A percentile compares a stretch with the other conserved stretches of the same genome.
phyloP scores from a whole-genome alignment of 768 basidiomycete species.

The Mycena metata region DNA sequence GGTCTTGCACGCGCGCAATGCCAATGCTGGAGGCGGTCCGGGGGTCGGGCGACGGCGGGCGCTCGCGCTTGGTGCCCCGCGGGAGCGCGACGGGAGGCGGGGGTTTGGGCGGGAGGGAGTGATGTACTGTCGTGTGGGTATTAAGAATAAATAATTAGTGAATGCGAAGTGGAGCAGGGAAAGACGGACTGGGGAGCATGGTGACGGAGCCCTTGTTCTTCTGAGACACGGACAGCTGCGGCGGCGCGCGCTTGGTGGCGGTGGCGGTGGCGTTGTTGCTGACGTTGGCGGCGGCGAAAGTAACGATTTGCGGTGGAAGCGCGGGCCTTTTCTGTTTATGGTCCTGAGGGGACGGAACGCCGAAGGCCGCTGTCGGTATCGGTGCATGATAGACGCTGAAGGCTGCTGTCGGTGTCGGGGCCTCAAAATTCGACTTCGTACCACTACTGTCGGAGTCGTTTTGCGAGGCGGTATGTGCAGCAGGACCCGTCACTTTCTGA shows the following conservation, averaged over 20 bases:
- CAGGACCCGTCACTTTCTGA: neutral
- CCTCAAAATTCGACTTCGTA: neutral
- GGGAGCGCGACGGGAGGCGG: constrained; percentile 8
- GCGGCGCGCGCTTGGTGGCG: too few species aligned
- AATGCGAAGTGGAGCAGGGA: neutral
- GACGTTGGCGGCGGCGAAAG: too few species aligned
- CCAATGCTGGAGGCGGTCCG: constrained; percentile 26
- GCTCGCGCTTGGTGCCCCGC: constrained; percentile 44
- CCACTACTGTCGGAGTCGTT: too few species aligned
- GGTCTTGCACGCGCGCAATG: constrained; percentile 28
- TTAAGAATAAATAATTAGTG: neutral
- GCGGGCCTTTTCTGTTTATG: too few species aligned
- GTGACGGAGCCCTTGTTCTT: neutral
- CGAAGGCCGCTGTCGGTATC: too few species aligned
- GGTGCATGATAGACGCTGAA: too few species aligned
- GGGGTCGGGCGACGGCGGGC: constrained; percentile 34
- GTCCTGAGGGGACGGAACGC: too few species aligned
- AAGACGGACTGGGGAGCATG: constrained; percentile 17
- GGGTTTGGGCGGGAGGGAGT: constrained; percentile 26
- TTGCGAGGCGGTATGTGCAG: too few species aligned
- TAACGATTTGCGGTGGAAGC: too few species aligned
- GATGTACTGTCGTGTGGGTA: constrained; percentile 8
- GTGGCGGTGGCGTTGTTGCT: too few species aligned
- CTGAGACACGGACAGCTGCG: neutral
- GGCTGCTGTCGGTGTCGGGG: too few species aligned